Evolutionary conservation across 176 grass and related monocot genomes (phyloP).

Genomic region (bread wheat (Triticum aestivum)): DNA sequence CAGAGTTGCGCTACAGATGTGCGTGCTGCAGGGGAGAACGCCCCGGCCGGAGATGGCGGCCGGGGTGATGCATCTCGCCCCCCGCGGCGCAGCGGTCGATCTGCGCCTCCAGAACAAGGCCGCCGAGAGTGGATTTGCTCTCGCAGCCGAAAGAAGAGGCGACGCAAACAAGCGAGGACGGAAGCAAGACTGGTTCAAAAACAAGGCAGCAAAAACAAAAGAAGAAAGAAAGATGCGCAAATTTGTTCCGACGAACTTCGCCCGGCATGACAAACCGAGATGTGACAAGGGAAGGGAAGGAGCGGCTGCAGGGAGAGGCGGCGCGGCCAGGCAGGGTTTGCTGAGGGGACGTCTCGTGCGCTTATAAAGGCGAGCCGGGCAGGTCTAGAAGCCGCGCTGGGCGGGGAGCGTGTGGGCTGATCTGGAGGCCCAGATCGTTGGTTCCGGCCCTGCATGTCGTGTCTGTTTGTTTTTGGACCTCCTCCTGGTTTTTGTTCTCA

Average conservation of each 20-base stretch:
- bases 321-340: neutral
- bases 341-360: neutral
- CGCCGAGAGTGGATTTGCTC: slow-evolving; percentile 38
- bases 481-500: no score
- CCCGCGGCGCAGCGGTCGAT: neutral
- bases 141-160: slow-evolving; percentile 66
- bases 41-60: neutral
- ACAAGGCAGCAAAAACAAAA: neutral
- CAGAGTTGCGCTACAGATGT: neutral
- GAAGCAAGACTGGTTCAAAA: neutral
- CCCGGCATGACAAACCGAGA: no score
- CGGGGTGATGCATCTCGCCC: neutral
- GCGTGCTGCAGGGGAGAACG: slow-evolving; percentile 3
- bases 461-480: neutral
- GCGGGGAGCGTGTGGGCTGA: neutral
- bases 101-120: slow-evolving; percentile 64
- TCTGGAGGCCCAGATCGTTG: neutral
- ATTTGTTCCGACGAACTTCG: no score
- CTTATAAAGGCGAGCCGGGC: slow-evolving; percentile 27
- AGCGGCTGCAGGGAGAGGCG: neutral
- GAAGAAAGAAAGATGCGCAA: neutral
- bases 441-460: neutral
- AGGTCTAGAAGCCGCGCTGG: neutral
- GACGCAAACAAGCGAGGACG: neutral
- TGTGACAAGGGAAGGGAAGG: neutral